phyloP scores from a whole-genome alignment of 2,329 filamentous ascomycete genomes.

The Fusarium napiforme region DNA sequence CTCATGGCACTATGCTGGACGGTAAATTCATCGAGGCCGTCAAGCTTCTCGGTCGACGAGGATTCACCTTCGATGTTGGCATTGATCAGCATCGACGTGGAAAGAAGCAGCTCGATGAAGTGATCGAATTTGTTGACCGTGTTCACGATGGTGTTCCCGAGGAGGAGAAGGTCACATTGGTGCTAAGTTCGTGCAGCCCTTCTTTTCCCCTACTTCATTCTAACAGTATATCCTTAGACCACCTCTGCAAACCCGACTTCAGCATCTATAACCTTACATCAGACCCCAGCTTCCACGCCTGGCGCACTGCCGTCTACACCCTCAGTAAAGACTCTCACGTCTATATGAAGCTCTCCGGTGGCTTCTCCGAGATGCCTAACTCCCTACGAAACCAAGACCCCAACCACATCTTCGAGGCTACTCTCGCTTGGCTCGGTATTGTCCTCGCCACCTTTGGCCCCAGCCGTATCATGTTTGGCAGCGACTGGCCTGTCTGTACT shows the following conservation, averaged over 20 bases:
- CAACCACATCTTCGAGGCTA: conserved; percentile 69
- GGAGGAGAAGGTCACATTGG: conserved; percentile 70
- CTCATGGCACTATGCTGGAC: conserved; percentile 70
- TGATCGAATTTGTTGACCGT: conserved; percentile 74
- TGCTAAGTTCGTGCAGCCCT: conserved; percentile 69
- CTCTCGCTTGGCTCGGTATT: conserved; percentile 77
- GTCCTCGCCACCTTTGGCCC: conserved; percentile 79
- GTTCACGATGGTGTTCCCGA: conserved; percentile 71
- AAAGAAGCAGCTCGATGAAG: conserved; percentile 76
- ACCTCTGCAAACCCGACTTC: conserved; percentile 89
- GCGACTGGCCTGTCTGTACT: conserved; percentile 94
- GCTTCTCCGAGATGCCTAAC: conserved; percentile 80
- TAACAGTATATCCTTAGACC: conserved; percentile 65
- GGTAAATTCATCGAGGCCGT: conserved; percentile 73
- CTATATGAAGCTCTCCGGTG: conserved; percentile 94
- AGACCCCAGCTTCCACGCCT: conserved; percentile 71
- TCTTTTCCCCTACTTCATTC: not conserved
- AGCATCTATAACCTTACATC: conserved; percentile 66
- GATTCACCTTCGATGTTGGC: conserved; percentile 82
- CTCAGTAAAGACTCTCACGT: conserved; percentile 72
- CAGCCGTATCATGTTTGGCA: conserved; percentile 84
- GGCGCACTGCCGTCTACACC: conserved; percentile 74
- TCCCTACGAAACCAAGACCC: conserved; percentile 60
- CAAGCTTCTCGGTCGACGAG: conserved; percentile 70
- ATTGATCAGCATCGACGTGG: conserved; percentile 84